phyloP scores from a whole-genome alignment of 164 flowering plant genomes.

The Paratinospora sagittata region DNA sequence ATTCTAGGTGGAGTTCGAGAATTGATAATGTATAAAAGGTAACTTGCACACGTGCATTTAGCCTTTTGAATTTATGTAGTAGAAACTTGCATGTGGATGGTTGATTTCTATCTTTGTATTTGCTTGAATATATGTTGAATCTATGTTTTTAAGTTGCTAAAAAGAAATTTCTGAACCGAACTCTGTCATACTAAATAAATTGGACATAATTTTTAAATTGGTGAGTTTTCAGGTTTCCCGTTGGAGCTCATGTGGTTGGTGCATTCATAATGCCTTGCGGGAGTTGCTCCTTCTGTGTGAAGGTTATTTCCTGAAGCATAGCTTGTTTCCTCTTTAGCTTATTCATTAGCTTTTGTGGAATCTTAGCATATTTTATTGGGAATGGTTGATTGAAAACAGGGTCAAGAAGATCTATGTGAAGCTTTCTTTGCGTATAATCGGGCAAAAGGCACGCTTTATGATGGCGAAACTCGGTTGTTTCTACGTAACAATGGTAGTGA shows the following conservation, averaged over 20 bases:
- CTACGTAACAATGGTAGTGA: constrained; percentile 64
- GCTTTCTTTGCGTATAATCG: constrained; percentile 87
- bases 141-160: neutral
- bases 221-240: constrained; percentile 54
- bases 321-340: neutral
- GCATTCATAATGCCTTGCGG: constrained; percentile 99
- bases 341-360: constrained; percentile 1
- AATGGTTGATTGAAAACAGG: constrained; percentile 39
- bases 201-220: neutral
- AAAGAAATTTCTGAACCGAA: neutral
- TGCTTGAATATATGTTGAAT: neutral
- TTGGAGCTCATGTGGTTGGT: constrained; percentile 90
- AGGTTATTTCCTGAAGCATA: constrained; percentile 38
- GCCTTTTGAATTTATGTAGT: neutral
- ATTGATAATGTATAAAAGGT: neutral
- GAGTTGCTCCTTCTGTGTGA: constrained; percentile 73
- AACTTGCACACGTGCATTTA: neutral
- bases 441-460: constrained; percentile 94
- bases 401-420: constrained; percentile 96
- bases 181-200: neutral
- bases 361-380: neutral
- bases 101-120: neutral
- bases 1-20: neutral
- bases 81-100: neutral
- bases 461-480: constrained; percentile 95